phyloP scores from a whole-genome alignment of 2,329 filamentous ascomycete genomes.

The Microdochium nivale region DNA sequence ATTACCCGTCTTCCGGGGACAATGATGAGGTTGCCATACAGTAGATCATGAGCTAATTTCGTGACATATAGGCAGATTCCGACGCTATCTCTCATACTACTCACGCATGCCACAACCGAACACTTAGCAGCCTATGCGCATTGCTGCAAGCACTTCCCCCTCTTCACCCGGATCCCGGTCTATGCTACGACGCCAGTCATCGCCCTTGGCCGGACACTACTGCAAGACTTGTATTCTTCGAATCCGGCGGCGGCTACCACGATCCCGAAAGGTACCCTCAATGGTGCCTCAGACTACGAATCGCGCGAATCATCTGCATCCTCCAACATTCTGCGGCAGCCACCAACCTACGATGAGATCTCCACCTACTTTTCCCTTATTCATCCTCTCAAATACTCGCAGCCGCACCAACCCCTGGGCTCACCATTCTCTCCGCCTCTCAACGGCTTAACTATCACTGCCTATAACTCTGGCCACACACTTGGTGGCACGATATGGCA shows the following conservation, averaged over 20 bases:
- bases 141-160: constrained; percentile 92
- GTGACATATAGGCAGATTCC: constrained; percentile 62
- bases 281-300: constrained; percentile 47
- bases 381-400: constrained; percentile 90
- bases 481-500: constrained; percentile 98
- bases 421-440: constrained; percentile 84
- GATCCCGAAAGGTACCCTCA: constrained; percentile 65
- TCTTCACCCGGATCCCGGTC: constrained; percentile 85
- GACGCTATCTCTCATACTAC: constrained; percentile 83
- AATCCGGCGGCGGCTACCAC: constrained; percentile 81
- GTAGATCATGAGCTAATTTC: neutral
- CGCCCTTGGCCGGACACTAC: constrained; percentile 79
- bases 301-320: constrained; percentile 20
- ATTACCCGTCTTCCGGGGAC: no score
- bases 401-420: constrained; percentile 82
- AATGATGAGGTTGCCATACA: constrained; percentile 9
- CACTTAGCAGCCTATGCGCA: constrained; percentile 92
- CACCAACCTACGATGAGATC: constrained; percentile 82
- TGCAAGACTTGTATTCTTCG: constrained; percentile 88
- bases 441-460: constrained; percentile 87
- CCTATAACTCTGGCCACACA: constrained; percentile 93
- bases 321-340: constrained; percentile 50
- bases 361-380: constrained; percentile 85
- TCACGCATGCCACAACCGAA: constrained; percentile 86
- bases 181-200: constrained; percentile 94